phyloP scores from a whole-genome alignment of 345 rosid species.

The Microcos paniculata region DNA sequence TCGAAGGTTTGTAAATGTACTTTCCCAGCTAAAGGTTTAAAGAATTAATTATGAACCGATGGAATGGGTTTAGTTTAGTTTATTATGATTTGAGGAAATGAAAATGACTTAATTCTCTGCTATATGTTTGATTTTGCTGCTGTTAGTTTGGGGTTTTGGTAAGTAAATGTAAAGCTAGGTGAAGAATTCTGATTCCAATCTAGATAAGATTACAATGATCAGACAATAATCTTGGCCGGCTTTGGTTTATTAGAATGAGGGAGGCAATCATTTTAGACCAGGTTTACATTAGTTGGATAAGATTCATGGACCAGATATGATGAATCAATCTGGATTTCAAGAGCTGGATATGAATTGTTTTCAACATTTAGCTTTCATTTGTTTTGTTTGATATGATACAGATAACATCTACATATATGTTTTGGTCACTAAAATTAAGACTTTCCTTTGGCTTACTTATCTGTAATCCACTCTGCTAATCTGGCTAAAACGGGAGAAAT shows the following conservation, averaged over 20 bases:
- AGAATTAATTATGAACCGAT: too few species aligned
- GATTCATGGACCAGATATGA: background rate
- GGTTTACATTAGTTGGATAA: background rate
- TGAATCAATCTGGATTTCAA: background rate
- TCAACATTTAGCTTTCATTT: background rate
- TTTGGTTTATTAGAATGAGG: background rate
- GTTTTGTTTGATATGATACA: background rate
- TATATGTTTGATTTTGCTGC: too few species aligned
- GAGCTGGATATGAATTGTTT: background rate
- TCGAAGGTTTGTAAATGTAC: background rate
- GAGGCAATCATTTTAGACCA: background rate
- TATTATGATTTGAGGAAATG: too few species aligned
- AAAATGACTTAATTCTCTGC: too few species aligned
- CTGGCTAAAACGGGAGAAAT: background rate
- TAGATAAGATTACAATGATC: background rate
- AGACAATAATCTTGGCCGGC: background rate
- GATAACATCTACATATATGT: background rate
- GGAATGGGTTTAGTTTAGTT: too few species aligned
- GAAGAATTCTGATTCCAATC: too few species aligned
- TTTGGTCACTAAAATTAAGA: background rate
- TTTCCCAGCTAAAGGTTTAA: background rate
- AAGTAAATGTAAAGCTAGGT: too few species aligned
- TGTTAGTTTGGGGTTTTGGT: too few species aligned
- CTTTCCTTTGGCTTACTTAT: background rate
- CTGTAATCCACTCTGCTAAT: background rate